Base-by-base conservation (phyloP, 345 rosid species). In the Leavenworthia alabamica region DNA sequence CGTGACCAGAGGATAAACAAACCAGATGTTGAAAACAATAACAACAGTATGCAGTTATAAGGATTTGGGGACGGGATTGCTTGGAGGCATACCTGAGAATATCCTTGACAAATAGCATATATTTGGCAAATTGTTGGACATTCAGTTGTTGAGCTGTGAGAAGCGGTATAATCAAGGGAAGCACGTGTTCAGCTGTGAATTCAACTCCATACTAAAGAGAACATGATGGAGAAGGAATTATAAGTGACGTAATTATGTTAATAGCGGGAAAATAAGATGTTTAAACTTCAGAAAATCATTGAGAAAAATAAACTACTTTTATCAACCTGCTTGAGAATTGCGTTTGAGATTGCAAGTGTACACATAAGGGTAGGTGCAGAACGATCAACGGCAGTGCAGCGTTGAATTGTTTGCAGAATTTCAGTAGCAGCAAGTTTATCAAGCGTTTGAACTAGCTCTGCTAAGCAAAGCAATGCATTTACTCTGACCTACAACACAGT, bases 291-390 rank as follows among this genome's bases (percentile, higher is more conserved):
- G 13, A 28, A 28, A 14, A 43, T 40, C 12, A 41, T 14, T 42
- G 46, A 56, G 11, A 32, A 37, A 20, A 23, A 42, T 32, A 58
- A 59, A 35, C 53, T 47, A 11, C 23, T 28, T 54, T 23, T 17
- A 35, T 35, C 17, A 4, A 89, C 98, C 90, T 85, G 87, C 73
- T 86, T 92, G 64, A 89, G 79, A 78, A 92, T 83, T 41, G 97
- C 82, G 75, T 80, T 89, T 65, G 97, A 88, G 46, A 92, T 72
- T 35, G 91, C 97, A 44, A 92, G 97, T 46, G 98, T 81, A 62
- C 97, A 92, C 94, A 92, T 89, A 24, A 92, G 97, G 24, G 98
- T 92, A 51, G 98, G 98, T 39, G 94, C 83, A 58, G 97, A 89
- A 33, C 63, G 95, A 68, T 92, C 98, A 65, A 92, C 98, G 8